Percentiles rank a stretch among this genome's conserved stretches.
Evolutionary conservation across 768 basidiomycete genomes (phyloP).

Genomic region (Boletellus emodensis): DNA sequence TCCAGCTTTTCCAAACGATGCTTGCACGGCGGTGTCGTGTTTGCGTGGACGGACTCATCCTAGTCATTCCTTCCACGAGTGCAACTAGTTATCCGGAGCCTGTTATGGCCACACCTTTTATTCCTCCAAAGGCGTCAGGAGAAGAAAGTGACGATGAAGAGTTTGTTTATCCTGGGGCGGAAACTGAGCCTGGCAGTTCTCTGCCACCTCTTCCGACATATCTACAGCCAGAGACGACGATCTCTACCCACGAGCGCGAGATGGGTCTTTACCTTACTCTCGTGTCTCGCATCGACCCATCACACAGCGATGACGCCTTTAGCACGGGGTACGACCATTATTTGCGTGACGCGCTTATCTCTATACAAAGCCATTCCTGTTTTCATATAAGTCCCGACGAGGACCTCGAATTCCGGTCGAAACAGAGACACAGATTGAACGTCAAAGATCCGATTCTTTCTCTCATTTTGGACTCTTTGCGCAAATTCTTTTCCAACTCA

Average conservation of each 20-base stretch:
- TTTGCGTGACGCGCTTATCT: slow-evolving; percentile 66
- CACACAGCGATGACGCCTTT: slow-evolving; percentile 64
- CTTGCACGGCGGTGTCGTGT: slow-evolving; percentile 64
- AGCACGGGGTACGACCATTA: slow-evolving; percentile 87
- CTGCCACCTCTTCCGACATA: slow-evolving; percentile 36
- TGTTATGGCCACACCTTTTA: slow-evolving; percentile 32
- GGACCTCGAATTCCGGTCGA: slow-evolving; percentile 34
- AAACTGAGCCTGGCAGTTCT: slow-evolving; percentile 19
- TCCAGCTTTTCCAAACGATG: slow-evolving; percentile 78
- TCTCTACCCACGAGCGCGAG: slow-evolving; percentile 79
- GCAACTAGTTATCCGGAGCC: slow-evolving; percentile 77
- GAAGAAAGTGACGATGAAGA: slow-evolving; percentile 53
- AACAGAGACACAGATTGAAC: slow-evolving; percentile 70
- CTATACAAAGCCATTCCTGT: slow-evolving; percentile 62
- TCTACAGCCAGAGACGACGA: slow-evolving; percentile 66
- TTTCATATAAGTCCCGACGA: slow-evolving; percentile 48
- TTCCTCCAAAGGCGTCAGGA: slow-evolving; percentile 17
- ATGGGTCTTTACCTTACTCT: slow-evolving; percentile 76
- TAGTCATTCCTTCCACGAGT: slow-evolving; percentile 61
- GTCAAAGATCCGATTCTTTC: slow-evolving; percentile 74
- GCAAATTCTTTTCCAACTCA: slow-evolving; percentile 79
- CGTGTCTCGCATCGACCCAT: slow-evolving; percentile 73
- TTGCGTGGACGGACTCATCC: slow-evolving; percentile 63
- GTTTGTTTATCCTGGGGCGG: slow-evolving; percentile 40
- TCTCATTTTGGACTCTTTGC: slow-evolving; percentile 62